Conservation (phyloP, 1,284 basidiomycete genomes). For the Cutaneotrichosporon cutaneum region DNA sequence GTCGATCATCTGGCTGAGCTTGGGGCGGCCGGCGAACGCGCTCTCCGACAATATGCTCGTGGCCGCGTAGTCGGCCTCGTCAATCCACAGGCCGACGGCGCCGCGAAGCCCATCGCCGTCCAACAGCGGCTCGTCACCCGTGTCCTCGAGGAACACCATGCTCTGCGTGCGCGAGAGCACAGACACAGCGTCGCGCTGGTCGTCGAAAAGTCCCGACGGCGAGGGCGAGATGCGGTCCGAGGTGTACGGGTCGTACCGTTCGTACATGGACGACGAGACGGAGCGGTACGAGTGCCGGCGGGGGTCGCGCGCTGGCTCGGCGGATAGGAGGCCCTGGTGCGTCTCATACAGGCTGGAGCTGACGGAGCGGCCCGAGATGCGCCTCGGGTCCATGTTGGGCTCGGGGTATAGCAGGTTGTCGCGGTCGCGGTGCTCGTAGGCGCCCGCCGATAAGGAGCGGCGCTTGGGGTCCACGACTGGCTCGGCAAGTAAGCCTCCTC, state of each 20-base stretch:
- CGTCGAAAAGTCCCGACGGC: slow-evolving; percentile 39
- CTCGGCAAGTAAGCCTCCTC: not conserved
- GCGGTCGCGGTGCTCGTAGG: not conserved
- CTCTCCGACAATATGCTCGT: slow-evolving; percentile 67
- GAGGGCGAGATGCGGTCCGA: slow-evolving; percentile 25
- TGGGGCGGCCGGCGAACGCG: slow-evolving; percentile 72
- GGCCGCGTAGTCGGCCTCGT: slow-evolving; percentile 67
- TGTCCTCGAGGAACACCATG: slow-evolving; percentile 47
- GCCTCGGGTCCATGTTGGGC: not conserved
- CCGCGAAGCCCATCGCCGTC: not conserved
- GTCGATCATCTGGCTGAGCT: slow-evolving; percentile 63
- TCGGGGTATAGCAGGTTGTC: not conserved
- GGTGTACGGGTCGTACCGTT: slow-evolving; percentile 39
- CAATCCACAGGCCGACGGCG: slow-evolving; percentile 56
- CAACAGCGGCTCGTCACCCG: slow-evolving; percentile 18
- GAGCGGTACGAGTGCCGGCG: slow-evolving; percentile 29
- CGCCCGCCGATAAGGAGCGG: not conserved
- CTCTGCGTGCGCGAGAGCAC: slow-evolving; percentile 37
- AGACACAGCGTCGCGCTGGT: slow-evolving; percentile 29
- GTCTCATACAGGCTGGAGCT: not conserved
- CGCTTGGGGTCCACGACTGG: not conserved
- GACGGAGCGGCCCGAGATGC: slow-evolving; percentile 5
- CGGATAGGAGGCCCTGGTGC: not conserved
- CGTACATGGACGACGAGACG: slow-evolving; percentile 35
- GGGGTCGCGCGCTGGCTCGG: slow-evolving; percentile 3